phyloP scores from a whole-genome alignment of 352 stramenopile species.

The Globisporangium abappressorium region DNA sequence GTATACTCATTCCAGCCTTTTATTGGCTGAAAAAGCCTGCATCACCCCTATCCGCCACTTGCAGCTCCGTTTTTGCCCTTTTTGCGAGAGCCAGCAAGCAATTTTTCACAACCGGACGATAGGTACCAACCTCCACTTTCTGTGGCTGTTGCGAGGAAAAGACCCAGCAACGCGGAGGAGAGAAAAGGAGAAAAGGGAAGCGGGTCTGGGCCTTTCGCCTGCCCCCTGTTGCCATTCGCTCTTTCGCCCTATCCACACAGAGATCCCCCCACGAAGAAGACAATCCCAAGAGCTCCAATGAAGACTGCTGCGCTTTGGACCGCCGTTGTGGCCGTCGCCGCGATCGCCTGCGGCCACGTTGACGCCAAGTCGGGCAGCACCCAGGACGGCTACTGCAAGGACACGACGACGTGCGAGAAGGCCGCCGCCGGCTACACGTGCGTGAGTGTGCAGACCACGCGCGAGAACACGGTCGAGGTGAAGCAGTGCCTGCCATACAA shows the following conservation, averaged over 20 bases:
- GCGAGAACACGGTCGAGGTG: constrained; percentile 52
- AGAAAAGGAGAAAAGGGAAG: neutral
- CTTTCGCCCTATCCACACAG: constrained; percentile 5
- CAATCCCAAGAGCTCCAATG: constrained; percentile 9
- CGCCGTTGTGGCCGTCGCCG: constrained; percentile 15
- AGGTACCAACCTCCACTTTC: neutral
- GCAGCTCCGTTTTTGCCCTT: neutral
- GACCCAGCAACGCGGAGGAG: neutral
- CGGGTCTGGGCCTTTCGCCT: neutral
- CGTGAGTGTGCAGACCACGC: constrained; percentile 78
- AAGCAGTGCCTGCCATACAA: constrained; percentile 76
- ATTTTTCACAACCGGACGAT: neutral
- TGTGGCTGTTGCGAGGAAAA: neutral
- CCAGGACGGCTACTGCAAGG: constrained; percentile 60
- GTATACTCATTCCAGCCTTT: too few species aligned
- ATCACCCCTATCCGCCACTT: neutral
- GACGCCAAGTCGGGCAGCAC: constrained; percentile 38
- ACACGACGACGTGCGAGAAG: constrained; percentile 44
- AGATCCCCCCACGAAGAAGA: neutral
- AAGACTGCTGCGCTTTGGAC: constrained; percentile 18
- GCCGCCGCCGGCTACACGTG: constrained; percentile 46
- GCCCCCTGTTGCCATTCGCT: constrained; percentile 1
- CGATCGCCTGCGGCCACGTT: constrained; percentile 13
- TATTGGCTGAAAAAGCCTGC: neutral
- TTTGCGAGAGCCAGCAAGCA: neutral